Percentiles rank a stretch among this genome's conserved stretches.
phyloP scores from a whole-genome alignment of 768 basidiomycete species.

The Epithele typhae region DNA sequence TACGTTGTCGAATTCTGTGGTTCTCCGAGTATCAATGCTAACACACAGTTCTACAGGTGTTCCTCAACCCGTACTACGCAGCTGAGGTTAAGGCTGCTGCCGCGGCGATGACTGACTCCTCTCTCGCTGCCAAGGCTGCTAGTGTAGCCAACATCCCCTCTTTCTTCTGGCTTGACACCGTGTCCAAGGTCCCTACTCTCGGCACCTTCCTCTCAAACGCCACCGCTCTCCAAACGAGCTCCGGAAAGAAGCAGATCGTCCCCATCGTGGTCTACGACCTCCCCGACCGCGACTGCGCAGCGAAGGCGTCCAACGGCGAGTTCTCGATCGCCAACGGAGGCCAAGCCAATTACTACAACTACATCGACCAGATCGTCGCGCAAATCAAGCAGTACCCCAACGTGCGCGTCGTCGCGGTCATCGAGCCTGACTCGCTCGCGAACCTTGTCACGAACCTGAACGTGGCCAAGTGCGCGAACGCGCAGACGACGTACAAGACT shows the following conservation, averaged over 20 bases:
- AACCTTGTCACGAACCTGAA: constrained; percentile 67
- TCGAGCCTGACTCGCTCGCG: constrained; percentile 65
- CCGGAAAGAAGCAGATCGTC: constrained; percentile 42
- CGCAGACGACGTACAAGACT: constrained; percentile 47
- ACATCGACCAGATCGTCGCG: constrained; percentile 61
- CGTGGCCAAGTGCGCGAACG: constrained; percentile 51
- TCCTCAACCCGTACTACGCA: constrained; percentile 53
- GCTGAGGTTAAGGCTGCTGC: constrained; percentile 50
- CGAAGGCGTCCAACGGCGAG: constrained; percentile 62
- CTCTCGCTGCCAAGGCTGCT: constrained; percentile 45
- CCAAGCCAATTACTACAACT: constrained; percentile 48
- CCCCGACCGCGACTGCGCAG: constrained; percentile 65
- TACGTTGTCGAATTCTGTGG: constrained; percentile 19
- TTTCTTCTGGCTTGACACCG: constrained; percentile 58
- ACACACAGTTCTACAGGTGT: constrained; percentile 36
- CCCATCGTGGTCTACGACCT: constrained; percentile 47
- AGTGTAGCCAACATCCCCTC: constrained; percentile 55
- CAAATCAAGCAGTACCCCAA: constrained; percentile 46
- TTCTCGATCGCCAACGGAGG: constrained; percentile 56
- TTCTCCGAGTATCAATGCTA: no score
- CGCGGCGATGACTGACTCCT: constrained; percentile 43
- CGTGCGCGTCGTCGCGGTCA: constrained; percentile 59
- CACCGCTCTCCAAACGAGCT: constrained; percentile 37
- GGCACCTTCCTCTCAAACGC: constrained; percentile 57
- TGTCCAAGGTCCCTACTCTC: constrained; percentile 50